Evolutionary conservation across 495 filamentous ascomycete species (phyloP), one percentile per base, ranked within the genome.

Genomic region (Penicillium roqueforti): DNA sequence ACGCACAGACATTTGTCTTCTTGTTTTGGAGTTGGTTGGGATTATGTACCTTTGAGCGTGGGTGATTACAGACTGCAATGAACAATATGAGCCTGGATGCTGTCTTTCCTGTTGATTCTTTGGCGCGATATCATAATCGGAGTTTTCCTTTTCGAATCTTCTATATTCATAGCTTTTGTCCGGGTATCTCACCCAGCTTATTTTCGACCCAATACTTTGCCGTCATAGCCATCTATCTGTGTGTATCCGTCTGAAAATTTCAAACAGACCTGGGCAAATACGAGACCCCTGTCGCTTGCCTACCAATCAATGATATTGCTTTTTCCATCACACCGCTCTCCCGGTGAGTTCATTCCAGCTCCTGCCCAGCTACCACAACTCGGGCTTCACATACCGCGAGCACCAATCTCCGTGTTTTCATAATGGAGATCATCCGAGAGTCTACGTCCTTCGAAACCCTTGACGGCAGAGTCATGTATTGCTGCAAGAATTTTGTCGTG

Each of bases 11-110:
- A 23, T 3, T 6, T 43, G 20, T 22, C 3, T 20, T 38, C 28
- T 10, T 29, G n/a, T 9, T 7, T 57, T 48, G 54, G 47, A 38
- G 47, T 57, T 51, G 10, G 31, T 6, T 41, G 37, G 45, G 11
- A 14, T 36, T 42, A 1, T 40, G 37, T 36, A 18, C 11, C 6
- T 49, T 53, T 56, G 22, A 45, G 48, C 49, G 26, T 56, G 26
- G 31, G 19, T 26, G 36, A 50, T 39, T 55, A 26, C 43, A 54
- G 31, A 47, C 41, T 39, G 34, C 43, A 22, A 38, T 29, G 31
- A 39, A 46, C n/a, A 53, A 47, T 19, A 46, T 46, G 47, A 45
- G 39, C 31, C 20, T 25, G 25, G 40, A 22, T 18, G 39, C 14
- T 53, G 36, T 51, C 11, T 31, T 50, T 34, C 23, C 19, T 38